Base-by-base conservation (phyloP, 371 early-diverging fungal genomes). In the Batrachochytrium dendrobatidis region DNA sequence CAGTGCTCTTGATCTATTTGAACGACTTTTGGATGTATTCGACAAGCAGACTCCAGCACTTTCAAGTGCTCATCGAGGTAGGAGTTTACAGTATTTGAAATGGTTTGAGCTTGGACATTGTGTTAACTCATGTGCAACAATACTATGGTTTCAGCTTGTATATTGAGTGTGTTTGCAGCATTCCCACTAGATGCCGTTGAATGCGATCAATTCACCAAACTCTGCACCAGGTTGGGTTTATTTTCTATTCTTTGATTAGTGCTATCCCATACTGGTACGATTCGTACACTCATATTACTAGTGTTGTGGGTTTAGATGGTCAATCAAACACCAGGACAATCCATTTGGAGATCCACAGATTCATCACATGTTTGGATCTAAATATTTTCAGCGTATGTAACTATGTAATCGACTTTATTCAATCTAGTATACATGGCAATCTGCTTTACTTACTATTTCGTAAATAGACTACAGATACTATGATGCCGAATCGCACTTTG, bases 1-100 rank as follows among this genome's bases (percentile, higher is more conserved):
- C 45, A 86, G 87, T 48, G 95, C 90, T 10, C 75, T 86, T 10
- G 95, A 95, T 74, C 76, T 95, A 57, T 79, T 84, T 10, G 67
- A 82, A 52, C 86, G 89, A 50, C 80, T 94, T 80, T 64, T 93
- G 46, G 89, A 88, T 28, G 80, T 89, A 25, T 92, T 89, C 67
- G 81, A 84, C 26, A 73, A 78, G 31, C 85, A 84, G 48, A 68
- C 77, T 55, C 55, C 85, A n/a, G 75, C 82, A n/a, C 88, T 92
- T 25, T 79, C 79, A 28, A 86, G 84, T 30, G 83, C 75, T 35
- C 86, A 30, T 71, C 85, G 61, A 69, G 82, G 91, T 87, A 72
- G 30, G 56, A n/a, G 5, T n/a, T 1, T 20, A 10, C 35, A 17
- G 51, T 24, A 33, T 61, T 5, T 32, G 24, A 52, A 7, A 18